These are phyloP conservation scores for Ophiostoma triangulosporum DNA, from an alignment of 2,329 filamentous ascomycete species.

Conservation along the genomic window DNA sequence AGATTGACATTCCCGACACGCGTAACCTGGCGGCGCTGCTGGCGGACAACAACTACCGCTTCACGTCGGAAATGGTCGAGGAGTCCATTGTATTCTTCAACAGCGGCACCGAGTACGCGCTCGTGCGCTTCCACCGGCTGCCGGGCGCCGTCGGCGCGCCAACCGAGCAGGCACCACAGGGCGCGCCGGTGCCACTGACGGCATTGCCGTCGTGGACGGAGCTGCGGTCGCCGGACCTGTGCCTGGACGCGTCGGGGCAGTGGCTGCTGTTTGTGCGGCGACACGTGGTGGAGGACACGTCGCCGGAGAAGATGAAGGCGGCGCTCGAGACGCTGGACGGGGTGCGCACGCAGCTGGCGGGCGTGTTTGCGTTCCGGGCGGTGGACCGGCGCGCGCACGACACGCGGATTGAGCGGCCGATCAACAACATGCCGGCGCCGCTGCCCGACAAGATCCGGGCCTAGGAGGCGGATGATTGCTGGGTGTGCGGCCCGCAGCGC, in stretches of 20 bases:
- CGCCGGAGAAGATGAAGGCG: slow-evolving; percentile 43
- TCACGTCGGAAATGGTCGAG: slow-evolving; percentile 39
- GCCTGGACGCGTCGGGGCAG: slow-evolving; percentile 32
- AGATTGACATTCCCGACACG: slow-evolving; percentile 42
- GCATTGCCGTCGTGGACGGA: slow-evolving; percentile 32
- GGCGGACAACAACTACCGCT: slow-evolving; percentile 39
- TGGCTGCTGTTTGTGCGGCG: slow-evolving; percentile 44
- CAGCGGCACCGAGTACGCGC: slow-evolving; percentile 39
- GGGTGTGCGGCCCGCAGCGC: neutral
- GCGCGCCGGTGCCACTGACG: slow-evolving; percentile 19
- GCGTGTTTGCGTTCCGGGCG: slow-evolving; percentile 37
- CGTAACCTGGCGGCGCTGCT: slow-evolving; percentile 34
- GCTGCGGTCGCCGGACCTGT: slow-evolving; percentile 20
- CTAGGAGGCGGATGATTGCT: neutral
- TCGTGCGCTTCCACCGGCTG: slow-evolving; percentile 34
- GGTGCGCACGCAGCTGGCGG: slow-evolving; percentile 33
- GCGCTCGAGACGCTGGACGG: slow-evolving; percentile 37
- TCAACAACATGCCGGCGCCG: neutral
- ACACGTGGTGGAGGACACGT: slow-evolving; percentile 41
- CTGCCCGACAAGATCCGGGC: neutral
- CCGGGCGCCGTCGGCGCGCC: slow-evolving; percentile 5
- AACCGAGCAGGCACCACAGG: slow-evolving; percentile 10
- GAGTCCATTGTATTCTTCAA: slow-evolving; percentile 40
- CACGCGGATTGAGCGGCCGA: slow-evolving; percentile 27
- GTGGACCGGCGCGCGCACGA: slow-evolving; percentile 41